phyloP scores from a whole-genome alignment of 2,329 filamentous ascomycete species.

The Phialophora verrucosa region DNA sequence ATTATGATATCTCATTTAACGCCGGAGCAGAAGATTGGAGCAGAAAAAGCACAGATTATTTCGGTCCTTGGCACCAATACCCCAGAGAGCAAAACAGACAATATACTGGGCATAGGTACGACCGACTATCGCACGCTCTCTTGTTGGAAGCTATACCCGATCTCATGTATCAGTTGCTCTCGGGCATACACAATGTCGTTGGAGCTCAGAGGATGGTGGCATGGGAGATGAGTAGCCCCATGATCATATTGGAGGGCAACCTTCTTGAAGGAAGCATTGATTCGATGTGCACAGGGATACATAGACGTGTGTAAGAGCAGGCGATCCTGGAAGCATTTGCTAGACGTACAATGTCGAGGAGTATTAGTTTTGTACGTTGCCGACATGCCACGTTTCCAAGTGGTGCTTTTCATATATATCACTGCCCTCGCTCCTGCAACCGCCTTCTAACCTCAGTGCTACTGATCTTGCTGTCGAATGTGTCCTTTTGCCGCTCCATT shows the following conservation, averaged over 20 bases:
- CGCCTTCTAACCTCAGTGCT: slow-evolving; percentile 80
- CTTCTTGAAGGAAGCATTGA: slow-evolving; percentile 22
- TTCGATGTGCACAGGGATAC: slow-evolving; percentile 12
- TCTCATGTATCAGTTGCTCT: slow-evolving; percentile 33
- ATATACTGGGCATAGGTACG: slow-evolving; percentile 31
- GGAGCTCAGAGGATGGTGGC: slow-evolving; percentile 28
- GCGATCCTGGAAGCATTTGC: background rate
- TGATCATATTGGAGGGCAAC: slow-evolving; percentile 19
- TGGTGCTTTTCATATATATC: background rate
- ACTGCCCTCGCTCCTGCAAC: slow-evolving; percentile 22
- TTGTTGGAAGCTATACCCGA: slow-evolving; percentile 30
- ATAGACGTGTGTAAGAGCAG: background rate
- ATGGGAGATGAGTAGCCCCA: slow-evolving; percentile 16
- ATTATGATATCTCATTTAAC: background rate
- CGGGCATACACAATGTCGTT: slow-evolving; percentile 19
- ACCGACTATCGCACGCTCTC: slow-evolving; percentile 31
- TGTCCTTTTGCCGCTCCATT: slow-evolving; percentile 53
- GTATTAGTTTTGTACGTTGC: background rate
- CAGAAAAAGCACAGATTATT: slow-evolving; percentile 8
- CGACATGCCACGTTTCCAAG: background rate
- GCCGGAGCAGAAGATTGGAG: slow-evolving; percentile 1
- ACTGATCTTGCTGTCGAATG: slow-evolving; percentile 85
- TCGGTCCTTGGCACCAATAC: slow-evolving; percentile 4
- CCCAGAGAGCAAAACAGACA: slow-evolving; percentile 20
- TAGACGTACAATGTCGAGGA: slow-evolving; percentile 6